Evolutionary conservation across 1,139 yeast genomes (phyloP).

Genomic region (Nakaseomyces uthaithaninus): DNA sequence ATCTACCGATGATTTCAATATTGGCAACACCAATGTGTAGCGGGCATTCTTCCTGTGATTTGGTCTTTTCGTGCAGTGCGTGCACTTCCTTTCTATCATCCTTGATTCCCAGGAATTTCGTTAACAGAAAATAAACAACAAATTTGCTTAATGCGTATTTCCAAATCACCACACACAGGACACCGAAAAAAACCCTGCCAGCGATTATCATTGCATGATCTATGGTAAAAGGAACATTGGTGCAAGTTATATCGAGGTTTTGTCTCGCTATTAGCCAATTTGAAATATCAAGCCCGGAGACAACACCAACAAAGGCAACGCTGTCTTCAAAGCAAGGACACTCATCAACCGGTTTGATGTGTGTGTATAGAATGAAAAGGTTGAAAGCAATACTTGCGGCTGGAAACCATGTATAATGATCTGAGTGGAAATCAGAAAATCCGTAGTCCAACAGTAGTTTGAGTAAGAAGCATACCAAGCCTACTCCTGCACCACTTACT

Average conservation of each 20-base stretch:
- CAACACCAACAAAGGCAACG: slow-evolving; percentile 86
- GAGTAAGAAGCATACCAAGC: slow-evolving; percentile 41
- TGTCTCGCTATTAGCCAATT: slow-evolving; percentile 20
- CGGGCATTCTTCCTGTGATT: slow-evolving; percentile 16
- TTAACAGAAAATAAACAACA: slow-evolving; percentile 18
- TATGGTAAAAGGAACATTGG: neutral
- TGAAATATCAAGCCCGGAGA: slow-evolving; percentile 48
- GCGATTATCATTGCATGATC: neutral
- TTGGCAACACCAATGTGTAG: slow-evolving; percentile 23
- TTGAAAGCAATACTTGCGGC: slow-evolving; percentile 37
- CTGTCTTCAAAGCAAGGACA: slow-evolving; percentile 97
- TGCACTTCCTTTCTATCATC: slow-evolving; percentile 20
- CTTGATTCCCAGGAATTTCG: slow-evolving; percentile 14
- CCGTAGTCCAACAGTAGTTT: slow-evolving; percentile 30
- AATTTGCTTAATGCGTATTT: slow-evolving; percentile 24
- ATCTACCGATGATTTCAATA: slow-evolving; percentile 26
- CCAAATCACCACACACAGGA: slow-evolving; percentile 24
- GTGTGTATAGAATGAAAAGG: slow-evolving; percentile 49
- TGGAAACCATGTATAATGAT: slow-evolving; percentile 34
- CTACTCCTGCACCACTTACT: slow-evolving; percentile 55
- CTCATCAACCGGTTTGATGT: slow-evolving; percentile 81
- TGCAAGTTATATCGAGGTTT: slow-evolving; percentile 11
- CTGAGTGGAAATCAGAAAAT: slow-evolving; percentile 15
- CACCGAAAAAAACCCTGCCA: slow-evolving; percentile 24
- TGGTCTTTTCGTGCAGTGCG: slow-evolving; percentile 8